Base-by-base conservation (phyloP, 2,329 filamentous ascomycete genomes). In the Cercospora zeina region DNA sequence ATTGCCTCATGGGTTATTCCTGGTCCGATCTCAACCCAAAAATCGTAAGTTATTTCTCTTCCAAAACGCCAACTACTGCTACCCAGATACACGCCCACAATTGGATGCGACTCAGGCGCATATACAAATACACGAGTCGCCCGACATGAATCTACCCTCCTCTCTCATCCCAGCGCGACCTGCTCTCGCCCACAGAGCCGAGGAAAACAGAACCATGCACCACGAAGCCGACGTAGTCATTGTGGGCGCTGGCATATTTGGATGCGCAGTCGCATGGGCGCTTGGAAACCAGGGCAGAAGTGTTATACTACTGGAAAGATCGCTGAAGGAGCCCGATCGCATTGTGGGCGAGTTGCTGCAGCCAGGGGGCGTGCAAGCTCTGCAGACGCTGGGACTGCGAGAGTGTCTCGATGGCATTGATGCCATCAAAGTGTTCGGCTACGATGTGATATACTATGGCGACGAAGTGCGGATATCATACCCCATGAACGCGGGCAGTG, bases 281-380 rank as follows among this genome's bases (percentile, higher is more conserved):
- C 83, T 97, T 50, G 93, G 90, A 62, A 88, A 89, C 70, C 95
- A 97, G 79, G 93, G 92, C 58, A 87, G 95, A 66, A 96, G 90
- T 75, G 93, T 99, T 27, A 83, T 97, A 27, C 81, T 99, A 56
- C 85, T 99, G 55, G 95, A 99, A 80, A 85, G 86, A 71, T 96
- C 87, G 78, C 81, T 97, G 78, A 91, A 91, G 77, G 89, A 97
- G 80, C 95, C 95, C 19, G 89, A 97, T 79, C 87, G 95, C 67
- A 99, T 99, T 69, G 92, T 99, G 53, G 95, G 95, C 70, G 95
- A 99, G 79, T 80, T 99, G 67, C 80, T 99, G 70, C 95, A 99
- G 77, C 95, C 95, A 0, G 95, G 95, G 55, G 95, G 95, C 54
- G 87, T 96, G 34, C 81, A 85, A 57, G 90, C 95, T 7, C 81